Evolutionary conservation across 2,329 filamentous ascomycete genomes (phyloP), one percentile per base, ranked within the genome.

Genomic region (Karstenula rhodostoma): DNA sequence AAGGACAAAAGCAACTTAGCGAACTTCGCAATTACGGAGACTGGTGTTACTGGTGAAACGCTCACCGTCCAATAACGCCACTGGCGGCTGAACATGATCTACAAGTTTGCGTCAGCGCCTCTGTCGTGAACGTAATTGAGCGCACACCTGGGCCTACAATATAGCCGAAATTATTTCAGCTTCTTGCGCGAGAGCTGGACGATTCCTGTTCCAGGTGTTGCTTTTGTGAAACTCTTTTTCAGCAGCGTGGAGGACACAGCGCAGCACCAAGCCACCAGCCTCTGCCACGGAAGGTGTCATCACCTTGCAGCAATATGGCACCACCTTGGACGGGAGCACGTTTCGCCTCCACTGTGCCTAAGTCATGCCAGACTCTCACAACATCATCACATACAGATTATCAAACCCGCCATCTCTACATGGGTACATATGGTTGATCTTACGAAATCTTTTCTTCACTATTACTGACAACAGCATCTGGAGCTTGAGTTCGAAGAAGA

Each of bases 11-110:
- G 9, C 23, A 15, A 40, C 27, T 17, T 17, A 35, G 10, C 27
- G 40, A 22, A 44, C 25, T 15, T 32, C 37, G 6, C 33, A 46
- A 33, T 46, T 8, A 19, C 22, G 42, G n/a, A 22, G 13, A 12
- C 15, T 19, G 15, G 10, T 29, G 27, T 15, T 15, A 54, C 8
- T 54, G 40, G 37, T 54, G 15, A 17, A 22, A 4, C 15, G 15
- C 40, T 33, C 37, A 33, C 27, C 13, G n/a, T 17, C 19, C 35
- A 53, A 53, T 54, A 54, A 19, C 37, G 40, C 51, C 51, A 54
- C 51, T 22, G 25, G 51, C 37, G 37, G 25, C 51, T 54, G 40
- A 32, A 22, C 17, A 44, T 25, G 51, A 44, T 32, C 40, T 54
- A 37, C 49, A 9, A 17, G 23, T 52, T 42, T 29, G 48, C 23